phyloP scores from a whole-genome alignment of 2,329 filamentous ascomycete species.

The Phialocephala subalpina region DNA sequence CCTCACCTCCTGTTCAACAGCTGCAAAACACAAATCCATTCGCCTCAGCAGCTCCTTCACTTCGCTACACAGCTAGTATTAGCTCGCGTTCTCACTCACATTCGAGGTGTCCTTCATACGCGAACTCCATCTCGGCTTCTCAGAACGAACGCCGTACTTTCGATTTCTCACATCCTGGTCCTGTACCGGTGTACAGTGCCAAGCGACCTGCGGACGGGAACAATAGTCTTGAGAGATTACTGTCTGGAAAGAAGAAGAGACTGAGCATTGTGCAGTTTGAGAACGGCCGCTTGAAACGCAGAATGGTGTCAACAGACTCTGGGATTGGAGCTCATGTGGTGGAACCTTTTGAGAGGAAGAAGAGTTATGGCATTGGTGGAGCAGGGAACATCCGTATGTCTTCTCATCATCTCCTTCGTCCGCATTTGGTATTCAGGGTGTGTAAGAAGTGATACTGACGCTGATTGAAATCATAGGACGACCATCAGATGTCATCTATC shows the following conservation, averaged over 20 bases:
- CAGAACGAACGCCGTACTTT: background rate
- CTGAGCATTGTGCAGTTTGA: constrained; percentile 15
- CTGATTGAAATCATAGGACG: constrained; percentile 32
- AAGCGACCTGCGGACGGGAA: constrained; percentile 5
- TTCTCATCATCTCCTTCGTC: background rate
- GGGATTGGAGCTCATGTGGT: background rate
- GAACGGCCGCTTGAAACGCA: constrained; percentile 3
- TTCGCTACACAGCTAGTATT: constrained; percentile 18
- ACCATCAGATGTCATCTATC: constrained; percentile 42
- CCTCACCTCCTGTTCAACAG: background rate
- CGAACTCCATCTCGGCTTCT: background rate
- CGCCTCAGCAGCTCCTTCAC: constrained; percentile 5
- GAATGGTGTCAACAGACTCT: constrained; percentile 16
- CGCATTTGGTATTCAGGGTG: background rate
- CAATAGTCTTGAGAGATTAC: constrained; percentile 23
- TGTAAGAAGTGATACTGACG: background rate
- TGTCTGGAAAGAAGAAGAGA: constrained; percentile 13
- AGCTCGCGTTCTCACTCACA: constrained; percentile 16
- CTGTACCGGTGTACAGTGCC: background rate
- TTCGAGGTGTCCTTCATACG: constrained; percentile 12
- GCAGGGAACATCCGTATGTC: constrained; percentile 43
- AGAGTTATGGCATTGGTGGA: constrained; percentile 43
- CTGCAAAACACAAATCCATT: too few species aligned
- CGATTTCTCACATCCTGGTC: background rate
- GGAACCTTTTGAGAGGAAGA: constrained; percentile 32